Conservation (phyloP, 169 alveolate species). For the Plasmodium chabaudi region DNA sequence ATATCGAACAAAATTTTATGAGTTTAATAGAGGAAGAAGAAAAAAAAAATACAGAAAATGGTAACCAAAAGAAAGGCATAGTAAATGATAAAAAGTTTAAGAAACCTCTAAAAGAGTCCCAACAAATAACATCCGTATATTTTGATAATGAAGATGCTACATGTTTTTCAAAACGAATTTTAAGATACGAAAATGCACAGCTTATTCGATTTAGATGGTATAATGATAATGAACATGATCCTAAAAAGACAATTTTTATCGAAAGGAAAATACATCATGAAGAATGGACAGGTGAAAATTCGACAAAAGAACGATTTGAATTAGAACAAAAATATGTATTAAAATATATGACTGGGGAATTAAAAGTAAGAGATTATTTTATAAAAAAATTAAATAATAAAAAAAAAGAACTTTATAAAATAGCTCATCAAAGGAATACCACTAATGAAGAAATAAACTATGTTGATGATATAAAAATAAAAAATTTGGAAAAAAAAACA, state of each 20-base stretch:
- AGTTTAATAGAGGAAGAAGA: not conserved
- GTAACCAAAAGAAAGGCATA: not conserved
- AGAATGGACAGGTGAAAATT: constrained; percentile 86
- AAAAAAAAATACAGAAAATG: not conserved
- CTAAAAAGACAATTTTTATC: constrained; percentile 77
- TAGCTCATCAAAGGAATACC: not conserved
- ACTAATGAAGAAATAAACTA: not conserved
- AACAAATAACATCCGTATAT: constrained; percentile 85
- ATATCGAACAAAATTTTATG: constrained; percentile 66
- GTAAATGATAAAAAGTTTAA: not conserved
- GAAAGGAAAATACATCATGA: constrained; percentile 88
- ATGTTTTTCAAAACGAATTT: constrained; percentile 81
- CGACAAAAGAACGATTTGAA: constrained; percentile 86
- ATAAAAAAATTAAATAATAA: constrained; percentile 40
- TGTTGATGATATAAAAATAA: no score
- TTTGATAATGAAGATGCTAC: constrained; percentile 81
- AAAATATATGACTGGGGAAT: constrained; percentile 78
- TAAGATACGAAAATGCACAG: constrained; percentile 85
- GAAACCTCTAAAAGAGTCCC: constrained; percentile 78
- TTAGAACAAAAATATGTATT: constrained; percentile 79
- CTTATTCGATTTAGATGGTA: constrained; percentile 87
- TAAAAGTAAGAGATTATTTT: constrained; percentile 37
- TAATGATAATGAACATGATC: constrained; percentile 81
- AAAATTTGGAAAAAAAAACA: constrained; percentile 16
- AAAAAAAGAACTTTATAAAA: constrained; percentile 3